These are phyloP conservation scores for Candida morakotiae DNA, from an alignment of 805 yeast species.

Conservation along the genomic window DNA sequence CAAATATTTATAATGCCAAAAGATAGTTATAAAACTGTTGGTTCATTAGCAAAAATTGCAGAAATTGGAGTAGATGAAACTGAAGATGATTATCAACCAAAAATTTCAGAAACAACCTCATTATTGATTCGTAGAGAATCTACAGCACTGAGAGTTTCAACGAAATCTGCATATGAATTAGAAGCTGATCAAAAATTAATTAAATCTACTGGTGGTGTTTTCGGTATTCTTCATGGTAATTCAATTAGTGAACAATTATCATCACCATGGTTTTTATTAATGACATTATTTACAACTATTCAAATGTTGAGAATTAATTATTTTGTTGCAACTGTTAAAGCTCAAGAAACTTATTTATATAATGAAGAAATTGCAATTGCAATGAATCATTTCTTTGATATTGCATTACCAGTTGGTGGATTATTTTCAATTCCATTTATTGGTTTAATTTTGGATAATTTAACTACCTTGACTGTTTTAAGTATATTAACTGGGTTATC, in stretches of 20 bases:
- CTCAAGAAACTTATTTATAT: slow-evolving; percentile 76
- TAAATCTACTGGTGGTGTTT: slow-evolving; percentile 59
- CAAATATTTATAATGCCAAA: slow-evolving; percentile 79
- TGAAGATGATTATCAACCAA: slow-evolving; percentile 21
- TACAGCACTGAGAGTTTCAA: slow-evolving; percentile 19
- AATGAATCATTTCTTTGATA: slow-evolving; percentile 74
- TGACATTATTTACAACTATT: slow-evolving; percentile 75
- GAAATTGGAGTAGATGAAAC: slow-evolving; percentile 73
- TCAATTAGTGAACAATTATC: slow-evolving; percentile 46
- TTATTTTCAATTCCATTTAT: slow-evolving; percentile 81
- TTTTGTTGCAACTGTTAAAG: slow-evolving; percentile 82
- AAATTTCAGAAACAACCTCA: slow-evolving; percentile 38
- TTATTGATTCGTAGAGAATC: slow-evolving; percentile 34
- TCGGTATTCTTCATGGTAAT: slow-evolving; percentile 74
- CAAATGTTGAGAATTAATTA: slow-evolving; percentile 92
- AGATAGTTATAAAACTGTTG: slow-evolving; percentile 69
- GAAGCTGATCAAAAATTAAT: slow-evolving; percentile 56
- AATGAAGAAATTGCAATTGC: slow-evolving; percentile 46
- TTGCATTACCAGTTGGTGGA: slow-evolving; percentile 88
- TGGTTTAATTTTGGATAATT: slow-evolving; percentile 73
- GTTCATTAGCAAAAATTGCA: slow-evolving; percentile 60
- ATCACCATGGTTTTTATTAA: slow-evolving; percentile 73
- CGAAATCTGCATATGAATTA: slow-evolving; percentile 62
- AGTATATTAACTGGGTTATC: slow-evolving; percentile 52
- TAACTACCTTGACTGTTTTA: slow-evolving; percentile 58